Base-by-base conservation (phyloP, 805 yeast species). In the Zygosaccharomyces gambellarensis region DNA sequence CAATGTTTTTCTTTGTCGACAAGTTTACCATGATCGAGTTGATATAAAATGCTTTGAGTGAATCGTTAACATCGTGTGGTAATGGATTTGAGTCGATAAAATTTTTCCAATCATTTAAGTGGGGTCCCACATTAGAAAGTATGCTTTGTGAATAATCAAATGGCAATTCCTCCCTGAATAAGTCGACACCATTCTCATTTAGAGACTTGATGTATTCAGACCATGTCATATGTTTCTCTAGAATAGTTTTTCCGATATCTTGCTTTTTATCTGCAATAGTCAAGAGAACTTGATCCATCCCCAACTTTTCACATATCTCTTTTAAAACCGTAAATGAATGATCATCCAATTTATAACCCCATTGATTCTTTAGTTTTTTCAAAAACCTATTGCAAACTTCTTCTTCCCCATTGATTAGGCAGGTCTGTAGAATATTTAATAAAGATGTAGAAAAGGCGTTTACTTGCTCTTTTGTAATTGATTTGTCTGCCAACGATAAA, bases 261-360 rank as follows among this genome's bases (percentile, higher is more conserved):
- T 42, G 21, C 21, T 30, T 30, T 11, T 19, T 11, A 17, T 27
- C 12, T 3, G 28, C 25, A 17, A 43, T 27, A 19, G 29, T 39
- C 22, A 43, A 38, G 21, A 43, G 41, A 28, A 54, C 43, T 28
- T 50, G 46, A 28, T 50, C 27, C 22, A 48, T 46, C 7, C 58
- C 60, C 40, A 49, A 45, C 29, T 46, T 59, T 25, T 60, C 53
- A 36, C 55, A 45, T 31, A 59, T 38, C 21, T 51, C 50, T 5
- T 34, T 12, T 9, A 61, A 38, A 22, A 46, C 25, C 1, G 43
- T 36, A 22, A 38, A 45, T 41, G 53, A 54, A 39, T 58, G 61
- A 2, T 48, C 48, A 44, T 56, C 46, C n/a, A 49, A 39, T 31
- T 43, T 45, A 28, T 36, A 48, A 21, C 40, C 34, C 54, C 54